These are phyloP conservation scores for Tuber aestivum DNA, from an alignment of 495 filamentous ascomycete species.

Conservation along the genomic window DNA sequence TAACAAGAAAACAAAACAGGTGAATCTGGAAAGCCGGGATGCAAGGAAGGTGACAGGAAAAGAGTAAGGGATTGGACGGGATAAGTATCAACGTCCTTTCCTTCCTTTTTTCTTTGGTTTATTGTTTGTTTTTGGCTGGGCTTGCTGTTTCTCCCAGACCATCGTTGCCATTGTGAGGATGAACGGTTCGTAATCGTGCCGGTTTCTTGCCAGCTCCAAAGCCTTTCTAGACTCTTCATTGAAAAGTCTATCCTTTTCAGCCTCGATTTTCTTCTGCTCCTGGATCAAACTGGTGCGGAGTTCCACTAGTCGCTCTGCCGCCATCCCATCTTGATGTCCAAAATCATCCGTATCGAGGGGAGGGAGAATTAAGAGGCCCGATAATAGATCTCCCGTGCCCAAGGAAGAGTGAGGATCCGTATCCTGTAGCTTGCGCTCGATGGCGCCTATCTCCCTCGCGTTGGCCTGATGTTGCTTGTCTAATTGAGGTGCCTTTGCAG, in stretches of 20 bases:
- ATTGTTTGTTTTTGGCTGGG: background rate
- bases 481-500: conserved; percentile 31
- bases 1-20: background rate
- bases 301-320: conserved; percentile 20
- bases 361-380: conserved; percentile 15
- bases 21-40: background rate
- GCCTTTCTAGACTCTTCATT: conserved; percentile 20
- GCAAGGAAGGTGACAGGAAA: background rate
- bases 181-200: conserved; percentile 41
- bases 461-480: conserved; percentile 24
- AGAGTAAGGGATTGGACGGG: background rate
- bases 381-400: conserved; percentile 7
- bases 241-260: conserved; percentile 22
- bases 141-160: conserved; percentile 12
- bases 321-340: conserved; percentile 10
- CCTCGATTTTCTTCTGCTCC: conserved; percentile 23
- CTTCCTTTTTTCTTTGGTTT: background rate
- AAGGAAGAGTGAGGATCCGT: conserved; percentile 25
- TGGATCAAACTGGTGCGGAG: conserved; percentile 18
- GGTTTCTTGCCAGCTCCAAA: conserved; percentile 25
- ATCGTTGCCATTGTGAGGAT: conserved; percentile 31
- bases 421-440: conserved; percentile 21
- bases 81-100: background rate
- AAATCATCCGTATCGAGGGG: conserved; percentile 9
- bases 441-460: conserved; percentile 20